phyloP scores from a whole-genome alignment of 2,329 filamentous ascomycete species.

The Nakataea oryzae region DNA sequence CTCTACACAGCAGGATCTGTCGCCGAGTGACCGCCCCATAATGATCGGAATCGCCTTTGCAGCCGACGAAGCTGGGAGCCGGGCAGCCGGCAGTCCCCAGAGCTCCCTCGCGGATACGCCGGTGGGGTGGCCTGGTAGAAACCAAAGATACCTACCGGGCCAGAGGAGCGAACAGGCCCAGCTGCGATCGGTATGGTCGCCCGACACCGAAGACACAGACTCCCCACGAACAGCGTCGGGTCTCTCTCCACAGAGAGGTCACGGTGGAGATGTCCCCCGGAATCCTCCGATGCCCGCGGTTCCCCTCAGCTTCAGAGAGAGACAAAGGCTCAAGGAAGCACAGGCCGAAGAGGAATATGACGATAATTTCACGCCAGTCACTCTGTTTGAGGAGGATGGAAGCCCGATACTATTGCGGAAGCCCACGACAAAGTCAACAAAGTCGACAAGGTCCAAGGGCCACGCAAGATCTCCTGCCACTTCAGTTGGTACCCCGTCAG shows the following conservation, averaged over 20 bases:
- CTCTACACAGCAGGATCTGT: slow-evolving; percentile 36
- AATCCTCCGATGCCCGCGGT: slow-evolving; percentile 51
- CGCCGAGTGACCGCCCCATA: slow-evolving; percentile 60
- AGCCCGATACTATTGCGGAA: slow-evolving; percentile 26
- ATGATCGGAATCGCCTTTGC: slow-evolving; percentile 61
- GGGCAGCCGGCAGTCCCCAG: slow-evolving; percentile 26
- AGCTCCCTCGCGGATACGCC: slow-evolving; percentile 32
- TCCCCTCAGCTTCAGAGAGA: slow-evolving; percentile 31
- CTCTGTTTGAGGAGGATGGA: slow-evolving; percentile 62
- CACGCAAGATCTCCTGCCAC: slow-evolving; percentile 25
- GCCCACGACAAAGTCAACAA: slow-evolving; percentile 8
- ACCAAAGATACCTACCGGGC: neutral
- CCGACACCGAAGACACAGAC: slow-evolving; percentile 41
- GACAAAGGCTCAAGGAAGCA: slow-evolving; percentile 12
- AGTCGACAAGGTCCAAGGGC: slow-evolving; percentile 26
- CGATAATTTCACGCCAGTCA: slow-evolving; percentile 45
- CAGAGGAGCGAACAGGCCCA: slow-evolving; percentile 14
- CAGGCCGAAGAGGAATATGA: slow-evolving; percentile 37
- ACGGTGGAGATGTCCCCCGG: slow-evolving; percentile 18
- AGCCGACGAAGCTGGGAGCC: slow-evolving; percentile 34
- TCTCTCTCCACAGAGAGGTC: slow-evolving; percentile 25
- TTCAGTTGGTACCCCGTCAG: slow-evolving; percentile 48
- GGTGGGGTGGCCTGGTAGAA: slow-evolving; percentile 12
- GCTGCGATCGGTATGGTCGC: slow-evolving; percentile 46
- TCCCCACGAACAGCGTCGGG: neutral